Conservation (phyloP, 2,329 filamentous ascomycete species). For the Amesomyces nigricolor region DNA sequence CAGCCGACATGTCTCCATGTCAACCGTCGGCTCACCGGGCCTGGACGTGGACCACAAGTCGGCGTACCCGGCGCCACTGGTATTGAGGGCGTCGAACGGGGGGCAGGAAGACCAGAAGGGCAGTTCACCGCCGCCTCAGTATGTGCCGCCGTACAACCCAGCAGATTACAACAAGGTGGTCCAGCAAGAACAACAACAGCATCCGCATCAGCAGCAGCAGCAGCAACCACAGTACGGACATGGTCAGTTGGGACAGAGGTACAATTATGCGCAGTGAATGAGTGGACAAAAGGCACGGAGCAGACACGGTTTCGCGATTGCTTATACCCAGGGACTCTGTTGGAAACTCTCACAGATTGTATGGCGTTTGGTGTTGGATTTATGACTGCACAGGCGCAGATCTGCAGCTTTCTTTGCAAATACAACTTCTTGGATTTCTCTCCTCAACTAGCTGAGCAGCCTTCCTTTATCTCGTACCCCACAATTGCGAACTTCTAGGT, state of each 20-base stretch:
- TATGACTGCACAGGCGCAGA: neutral
- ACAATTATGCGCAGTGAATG: constrained; percentile 13
- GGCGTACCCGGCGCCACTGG: constrained; percentile 39
- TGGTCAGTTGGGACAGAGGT: constrained; percentile 17
- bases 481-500: too few relatives aligned
- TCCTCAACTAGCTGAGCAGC: too few relatives aligned
- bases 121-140: constrained; percentile 24
- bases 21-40: constrained; percentile 36
- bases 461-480: too few relatives aligned
- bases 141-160: constrained; percentile 34
- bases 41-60: constrained; percentile 36
- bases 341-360: neutral
- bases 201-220: neutral
- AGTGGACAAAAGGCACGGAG: neutral
- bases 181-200: constrained; percentile 12
- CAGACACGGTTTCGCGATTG: neutral
- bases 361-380: neutral
- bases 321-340: constrained; percentile 12
- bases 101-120: constrained; percentile 35
- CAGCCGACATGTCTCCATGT: constrained; percentile 34
- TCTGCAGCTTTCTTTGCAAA: neutral
- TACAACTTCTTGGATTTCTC: neutral
- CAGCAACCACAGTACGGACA: constrained; percentile 17
- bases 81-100: constrained; percentile 44
- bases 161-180: constrained; percentile 33